Percentiles rank a stretch among this genome's conserved stretches.
These are phyloP conservation scores for Diaporthe eres DNA, from an alignment of 2,329 filamentous ascomycete species.

Conservation along the genomic window DNA sequence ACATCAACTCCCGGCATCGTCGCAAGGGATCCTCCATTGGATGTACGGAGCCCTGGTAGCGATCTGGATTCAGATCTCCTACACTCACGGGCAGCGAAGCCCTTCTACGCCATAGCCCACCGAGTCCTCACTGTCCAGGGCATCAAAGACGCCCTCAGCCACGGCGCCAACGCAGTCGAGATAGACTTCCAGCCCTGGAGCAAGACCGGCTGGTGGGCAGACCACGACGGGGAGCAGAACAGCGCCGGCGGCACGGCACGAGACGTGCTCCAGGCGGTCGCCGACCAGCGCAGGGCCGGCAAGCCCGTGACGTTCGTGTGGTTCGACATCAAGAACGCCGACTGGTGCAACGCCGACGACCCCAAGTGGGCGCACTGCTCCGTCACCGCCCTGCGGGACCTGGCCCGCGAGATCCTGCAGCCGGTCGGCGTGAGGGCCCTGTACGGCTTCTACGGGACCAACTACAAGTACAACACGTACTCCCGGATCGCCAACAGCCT, in stretches of 20 bases:
- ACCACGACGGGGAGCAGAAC: neutral
- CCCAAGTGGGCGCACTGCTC: neutral
- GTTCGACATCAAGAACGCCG: slow-evolving; percentile 6
- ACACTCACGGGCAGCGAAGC: neutral
- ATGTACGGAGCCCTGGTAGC: neutral
- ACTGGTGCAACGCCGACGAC: slow-evolving; percentile 8
- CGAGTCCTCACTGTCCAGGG: neutral
- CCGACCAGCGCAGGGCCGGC: slow-evolving; percentile 13
- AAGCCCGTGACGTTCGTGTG: neutral
- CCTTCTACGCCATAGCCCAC: slow-evolving; percentile 9
- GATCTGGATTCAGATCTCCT: rapidly evolving
- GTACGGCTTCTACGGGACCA: neutral
- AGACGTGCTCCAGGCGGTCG: slow-evolving; percentile 1
- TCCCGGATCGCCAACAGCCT: neutral
- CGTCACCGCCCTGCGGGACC: neutral
- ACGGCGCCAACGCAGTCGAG: slow-evolving; percentile 1
- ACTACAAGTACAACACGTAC: neutral
- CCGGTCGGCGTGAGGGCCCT: slow-evolving; percentile 2
- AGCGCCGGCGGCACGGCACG: neutral
- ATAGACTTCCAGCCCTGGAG: neutral
- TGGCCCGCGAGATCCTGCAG: slow-evolving; percentile 5
- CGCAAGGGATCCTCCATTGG: neutral
- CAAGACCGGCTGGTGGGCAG: neutral
- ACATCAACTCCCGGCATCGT: neutral
- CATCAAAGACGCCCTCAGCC: neutral